Evolutionary conservation across 1,284 basidiomycete species (phyloP).

Genomic region (Ustilago trichophora): DNA sequence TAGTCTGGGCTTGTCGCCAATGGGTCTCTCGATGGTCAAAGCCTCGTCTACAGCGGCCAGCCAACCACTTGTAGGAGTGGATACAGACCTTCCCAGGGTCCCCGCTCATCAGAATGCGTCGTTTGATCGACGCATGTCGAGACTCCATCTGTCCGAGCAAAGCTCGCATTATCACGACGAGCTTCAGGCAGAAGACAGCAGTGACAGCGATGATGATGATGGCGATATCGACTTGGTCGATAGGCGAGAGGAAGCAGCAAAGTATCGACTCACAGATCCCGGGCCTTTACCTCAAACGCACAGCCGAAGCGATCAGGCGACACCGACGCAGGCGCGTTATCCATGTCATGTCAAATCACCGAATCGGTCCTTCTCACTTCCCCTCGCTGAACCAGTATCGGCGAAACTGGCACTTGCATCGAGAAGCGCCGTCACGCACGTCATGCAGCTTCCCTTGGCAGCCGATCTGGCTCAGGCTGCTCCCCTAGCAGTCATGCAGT

Average conservation of each 20-base stretch:
- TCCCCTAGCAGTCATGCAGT: slow-evolving; percentile 46
- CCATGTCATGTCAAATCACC: neutral
- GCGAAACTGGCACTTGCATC: slow-evolving; percentile 38
- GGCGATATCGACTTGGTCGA: neutral
- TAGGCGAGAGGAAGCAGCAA: slow-evolving; percentile 2
- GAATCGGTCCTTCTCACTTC: slow-evolving; percentile 9
- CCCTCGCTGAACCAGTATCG: slow-evolving; percentile 22
- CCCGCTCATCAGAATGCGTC: slow-evolving; percentile 32
- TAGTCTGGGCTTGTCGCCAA: slow-evolving; percentile 1
- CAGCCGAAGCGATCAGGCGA: neutral
- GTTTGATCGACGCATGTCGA: slow-evolving; percentile 30
- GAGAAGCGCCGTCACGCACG: slow-evolving; percentile 35
- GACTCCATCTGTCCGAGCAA: slow-evolving; percentile 25
- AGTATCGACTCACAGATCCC: slow-evolving; percentile 28
- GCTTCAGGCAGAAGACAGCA: slow-evolving; percentile 31
- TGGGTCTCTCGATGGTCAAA: slow-evolving; percentile 13
- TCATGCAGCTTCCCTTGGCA: slow-evolving; percentile 37
- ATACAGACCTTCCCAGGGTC: slow-evolving; percentile 28
- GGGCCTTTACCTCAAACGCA: slow-evolving; percentile 11
- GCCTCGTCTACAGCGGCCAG: neutral
- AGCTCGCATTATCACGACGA: slow-evolving; percentile 23
- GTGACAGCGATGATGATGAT: slow-evolving; percentile 25
- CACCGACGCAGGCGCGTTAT: neutral
- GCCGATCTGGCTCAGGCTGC: slow-evolving; percentile 20
- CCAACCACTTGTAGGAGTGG: neutral